Evolutionary conservation across 2,329 filamentous ascomycete genomes (phyloP), one percentile per base, ranked within the genome.

Genomic region (Neofusicoccum kwambonambiense): DNA sequence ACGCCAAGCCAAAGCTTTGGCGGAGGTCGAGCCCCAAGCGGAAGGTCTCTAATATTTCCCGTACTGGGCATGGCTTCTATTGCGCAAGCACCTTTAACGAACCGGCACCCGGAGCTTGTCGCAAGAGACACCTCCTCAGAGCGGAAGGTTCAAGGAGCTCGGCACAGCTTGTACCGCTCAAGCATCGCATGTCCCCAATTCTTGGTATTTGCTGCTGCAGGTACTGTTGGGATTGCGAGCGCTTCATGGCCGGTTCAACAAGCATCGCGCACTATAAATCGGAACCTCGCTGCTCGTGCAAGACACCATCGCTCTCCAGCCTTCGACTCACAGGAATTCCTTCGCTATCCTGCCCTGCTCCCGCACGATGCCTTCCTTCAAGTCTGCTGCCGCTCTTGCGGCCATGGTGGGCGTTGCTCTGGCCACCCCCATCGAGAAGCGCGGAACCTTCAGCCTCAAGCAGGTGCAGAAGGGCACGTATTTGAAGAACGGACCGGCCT

Each of bases 401-500:
- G 75, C 72, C 65, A 57, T 76, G 31, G 63, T 69, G 27, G 62
- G 71, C 64, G 64, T 69, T 45, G 70, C 71, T 35, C 50, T 62
- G 61, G 73, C 75, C 44, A 70, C 62, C 6, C 75, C 75, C 2
- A 42, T 57, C 37, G 63, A 71, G 45, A 76, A 76, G 69, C 72
- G 74, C 13, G 67, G 68, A 22, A 56, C 70, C 4, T 78, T 77
- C 67, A 69, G 71, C 3, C 62, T 77, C 31, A 37, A 70, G 44
- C 76, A 78, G 65, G 74, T 76, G 50, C 64, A 71, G 64, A 70
- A 68, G 42, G 69, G 68, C 41, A 68, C 67, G 6, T 71, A 70
- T 65, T 58, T 71, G 68, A 79, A 77, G 72, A 79, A 75, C 67
- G 79, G 79, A 34, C 74, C 80, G 0, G 66, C 68, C 4, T 69